phyloP scores from a whole-genome alignment of 2,329 filamentous ascomycete genomes.

The Penicillium sp. region DNA sequence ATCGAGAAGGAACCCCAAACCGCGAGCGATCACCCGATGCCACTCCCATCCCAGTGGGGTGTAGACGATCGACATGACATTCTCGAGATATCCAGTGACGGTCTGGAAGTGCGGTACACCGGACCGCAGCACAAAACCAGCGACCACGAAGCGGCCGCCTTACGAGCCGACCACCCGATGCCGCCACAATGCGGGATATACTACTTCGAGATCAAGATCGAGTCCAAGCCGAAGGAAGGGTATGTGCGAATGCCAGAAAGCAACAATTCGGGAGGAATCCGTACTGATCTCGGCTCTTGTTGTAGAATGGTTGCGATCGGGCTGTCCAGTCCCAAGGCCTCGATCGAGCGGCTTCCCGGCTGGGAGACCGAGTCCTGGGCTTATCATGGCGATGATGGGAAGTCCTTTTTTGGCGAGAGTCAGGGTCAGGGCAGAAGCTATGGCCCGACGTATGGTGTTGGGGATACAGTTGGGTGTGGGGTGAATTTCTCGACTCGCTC shows the following conservation, averaged over 20 bases:
- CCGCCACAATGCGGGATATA: slow-evolving; percentile 90
- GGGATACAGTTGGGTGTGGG: slow-evolving; percentile 67
- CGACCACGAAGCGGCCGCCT: slow-evolving; percentile 77
- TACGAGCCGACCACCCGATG: slow-evolving; percentile 85
- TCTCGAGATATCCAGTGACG: slow-evolving; percentile 75
- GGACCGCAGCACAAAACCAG: slow-evolving; percentile 59
- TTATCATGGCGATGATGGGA: slow-evolving; percentile 70
- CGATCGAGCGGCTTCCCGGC: slow-evolving; percentile 64
- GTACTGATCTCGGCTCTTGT: slow-evolving; percentile 1
- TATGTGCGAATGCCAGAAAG: slow-evolving; percentile 40
- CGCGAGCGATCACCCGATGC: slow-evolving; percentile 66
- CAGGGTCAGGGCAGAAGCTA: slow-evolving; percentile 60
- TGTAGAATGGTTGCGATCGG: slow-evolving; percentile 57
- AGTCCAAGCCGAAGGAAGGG: slow-evolving; percentile 71
- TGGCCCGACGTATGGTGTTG: slow-evolving; percentile 62
- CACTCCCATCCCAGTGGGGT: slow-evolving; percentile 82
- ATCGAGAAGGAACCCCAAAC: slow-evolving; percentile 71
- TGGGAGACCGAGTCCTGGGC: slow-evolving; percentile 70
- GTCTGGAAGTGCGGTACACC: slow-evolving; percentile 69
- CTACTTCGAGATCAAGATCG: slow-evolving; percentile 79
- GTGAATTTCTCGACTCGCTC: slow-evolving; percentile 65
- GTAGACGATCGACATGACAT: slow-evolving; percentile 73
- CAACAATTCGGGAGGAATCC: neutral
- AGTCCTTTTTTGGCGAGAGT: slow-evolving; percentile 63
- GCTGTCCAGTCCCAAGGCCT: slow-evolving; percentile 63